Conservation (phyloP, 1,139 yeast genomes). For the Candida pseudoviswanathii region DNA sequence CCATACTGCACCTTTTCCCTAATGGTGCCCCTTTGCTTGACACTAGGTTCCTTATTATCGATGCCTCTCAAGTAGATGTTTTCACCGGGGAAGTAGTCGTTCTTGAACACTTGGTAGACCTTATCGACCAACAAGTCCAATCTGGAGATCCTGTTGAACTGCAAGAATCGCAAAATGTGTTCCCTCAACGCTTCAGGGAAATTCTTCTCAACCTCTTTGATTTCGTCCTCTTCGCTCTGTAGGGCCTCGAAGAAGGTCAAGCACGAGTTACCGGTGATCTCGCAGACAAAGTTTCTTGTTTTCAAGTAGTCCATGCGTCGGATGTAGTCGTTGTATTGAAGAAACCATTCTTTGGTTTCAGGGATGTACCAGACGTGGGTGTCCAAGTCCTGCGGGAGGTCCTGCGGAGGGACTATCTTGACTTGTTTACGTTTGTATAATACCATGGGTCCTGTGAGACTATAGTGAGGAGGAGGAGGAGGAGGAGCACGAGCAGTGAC, state of each 20-base stretch:
- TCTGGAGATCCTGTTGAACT: constrained; percentile 81
- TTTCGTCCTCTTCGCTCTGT: constrained; percentile 69
- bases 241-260: constrained; percentile 88
- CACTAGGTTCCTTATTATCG: constrained; percentile 15
- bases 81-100: constrained; percentile 93
- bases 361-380: constrained; percentile 77
- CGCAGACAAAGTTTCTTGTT: constrained; percentile 85
- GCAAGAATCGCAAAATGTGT: constrained; percentile 82
- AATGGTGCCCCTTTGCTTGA: constrained; percentile 40
- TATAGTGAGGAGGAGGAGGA: not conserved
- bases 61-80: constrained; percentile 61
- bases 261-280: constrained; percentile 92
- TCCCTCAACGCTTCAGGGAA: constrained; percentile 93
- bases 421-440: constrained; percentile 74
- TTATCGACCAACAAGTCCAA: constrained; percentile 87
- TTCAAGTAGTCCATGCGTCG: constrained; percentile 69
- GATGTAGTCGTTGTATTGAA: constrained; percentile 73
- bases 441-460: constrained; percentile 45
- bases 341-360: constrained; percentile 87
- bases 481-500: not conserved
- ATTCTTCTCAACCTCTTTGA: constrained; percentile 69
- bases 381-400: constrained; percentile 52
- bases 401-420: constrained; percentile 55
- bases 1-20: constrained; percentile 52
- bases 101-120: constrained; percentile 72